Base-by-base conservation (phyloP, 176 grass and related monocot genomes). In the Carex cristatella region DNA sequence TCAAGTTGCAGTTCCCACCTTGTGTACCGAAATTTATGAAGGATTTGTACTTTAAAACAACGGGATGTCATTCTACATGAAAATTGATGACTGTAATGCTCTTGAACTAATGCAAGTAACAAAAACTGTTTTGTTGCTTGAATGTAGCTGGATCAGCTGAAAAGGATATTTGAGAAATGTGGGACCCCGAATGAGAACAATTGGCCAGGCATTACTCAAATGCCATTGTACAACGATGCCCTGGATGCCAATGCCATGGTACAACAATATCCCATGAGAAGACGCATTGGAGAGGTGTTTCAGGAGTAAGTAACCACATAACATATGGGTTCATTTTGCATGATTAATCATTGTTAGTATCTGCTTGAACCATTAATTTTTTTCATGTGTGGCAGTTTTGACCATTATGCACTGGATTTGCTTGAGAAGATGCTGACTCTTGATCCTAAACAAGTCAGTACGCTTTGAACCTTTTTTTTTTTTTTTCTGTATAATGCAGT, bases 81-180 rank as follows among this genome's bases (percentile, higher is more conserved):
- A 32, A 71, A 27, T 79, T 57, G 13, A 6, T 58, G 32, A 23
- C 48, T 18, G 19, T 6, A 32, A 54, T 55, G 49, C 5, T 57
- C 13, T 51, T 79, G 5, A 13, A 56, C 6, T 49, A 28, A 1
- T 14, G 53, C 28, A 79, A 33, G 28, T 59, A 57, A 60, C 14
- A 79, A 79, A 55, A 59, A 10, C 4, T 10, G 16, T 83, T 54
- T 69, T 83, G 10, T 83, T 44, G 2, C 12, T 12, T 54, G 49
- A 68, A 31, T 90, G 57, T 86, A 94, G 92, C 89, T 91, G 6
- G 92, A 98, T 86, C 95, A 98, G 54, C 88, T 94, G 42, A 90
- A 54, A 59, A 98, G 91, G 85, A 94, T 93, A 87, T 98, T 91
- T 87, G 95, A 98, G 72, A 86, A 94, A 38, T 98, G 95, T 91